These are phyloP conservation scores for Aphanomyces astaci DNA, from an alignment of 352 stramenopile species.

Conservation along the genomic window DNA sequence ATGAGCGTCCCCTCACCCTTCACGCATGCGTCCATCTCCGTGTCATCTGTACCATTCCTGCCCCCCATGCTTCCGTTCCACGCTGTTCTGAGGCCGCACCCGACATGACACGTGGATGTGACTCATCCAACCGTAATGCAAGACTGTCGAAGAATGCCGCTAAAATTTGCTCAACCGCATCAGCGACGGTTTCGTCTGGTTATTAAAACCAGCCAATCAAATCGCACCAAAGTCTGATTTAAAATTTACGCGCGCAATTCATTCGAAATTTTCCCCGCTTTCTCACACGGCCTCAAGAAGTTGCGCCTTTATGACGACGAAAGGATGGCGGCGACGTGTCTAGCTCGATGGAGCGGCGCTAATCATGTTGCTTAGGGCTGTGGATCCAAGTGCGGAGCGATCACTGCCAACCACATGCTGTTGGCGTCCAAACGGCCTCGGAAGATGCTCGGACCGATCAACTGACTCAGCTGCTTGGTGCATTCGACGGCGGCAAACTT, in stretches of 20 bases:
- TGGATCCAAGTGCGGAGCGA: constrained; percentile 33
- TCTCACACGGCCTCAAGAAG: not conserved
- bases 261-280: not conserved
- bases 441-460: constrained; percentile 81
- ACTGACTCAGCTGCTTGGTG: constrained; percentile 57
- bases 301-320: not conserved
- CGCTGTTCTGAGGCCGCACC: constrained; percentile 64
- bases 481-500: constrained; percentile 69
- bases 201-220: constrained; percentile 9
- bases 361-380: not conserved
- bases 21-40: not conserved
- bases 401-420: constrained; percentile 41
- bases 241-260: not conserved
- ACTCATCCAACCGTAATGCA: not conserved
- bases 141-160: not conserved
- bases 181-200: not conserved
- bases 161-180: not conserved
- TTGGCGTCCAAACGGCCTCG: constrained; percentile 67
- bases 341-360: no score
- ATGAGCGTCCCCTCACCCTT: no score
- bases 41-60: constrained; percentile 37
- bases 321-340: no score
- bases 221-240: not conserved
- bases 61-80: constrained; percentile 56
- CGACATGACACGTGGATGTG: constrained; percentile 75